Conservation (phyloP, 257 asterid species). For the Anisodus acutangulus region DNA sequence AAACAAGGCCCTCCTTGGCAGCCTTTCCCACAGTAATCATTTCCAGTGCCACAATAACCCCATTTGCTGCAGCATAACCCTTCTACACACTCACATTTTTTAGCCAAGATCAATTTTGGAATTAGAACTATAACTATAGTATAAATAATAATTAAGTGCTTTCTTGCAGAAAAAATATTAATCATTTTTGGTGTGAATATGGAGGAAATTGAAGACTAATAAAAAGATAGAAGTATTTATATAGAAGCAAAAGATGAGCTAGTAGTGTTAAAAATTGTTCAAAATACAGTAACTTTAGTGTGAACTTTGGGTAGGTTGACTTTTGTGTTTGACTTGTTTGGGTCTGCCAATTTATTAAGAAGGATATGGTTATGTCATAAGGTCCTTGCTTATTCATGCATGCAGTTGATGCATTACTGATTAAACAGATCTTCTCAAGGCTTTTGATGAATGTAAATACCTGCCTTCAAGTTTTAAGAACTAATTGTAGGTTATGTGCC, state of each 20-base stretch:
- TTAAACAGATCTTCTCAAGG: too few species aligned
- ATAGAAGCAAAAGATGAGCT: not conserved
- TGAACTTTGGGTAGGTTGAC: not conserved
- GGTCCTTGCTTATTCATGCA: not conserved
- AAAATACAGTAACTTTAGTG: too few species aligned
- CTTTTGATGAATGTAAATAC: too few species aligned
- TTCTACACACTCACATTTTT: constrained; percentile 35
- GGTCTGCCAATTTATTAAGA: not conserved
- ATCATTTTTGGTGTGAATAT: not conserved
- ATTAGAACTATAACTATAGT: not conserved
- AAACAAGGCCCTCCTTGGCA: constrained; percentile 49
- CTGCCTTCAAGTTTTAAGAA: too few species aligned
- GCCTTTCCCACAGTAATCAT: constrained; percentile 53
- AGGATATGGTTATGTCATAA: constrained; percentile 3
- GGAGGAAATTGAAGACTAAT: not conserved
- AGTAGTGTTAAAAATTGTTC: not conserved
- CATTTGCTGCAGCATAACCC: constrained; percentile 45
- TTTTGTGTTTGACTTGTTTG: not conserved
- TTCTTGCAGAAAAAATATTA: not conserved
- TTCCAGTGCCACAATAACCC: constrained; percentile 52
- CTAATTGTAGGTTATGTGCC: too few species aligned
- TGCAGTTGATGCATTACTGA: too few species aligned
- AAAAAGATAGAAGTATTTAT: not conserved
- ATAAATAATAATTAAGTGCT: not conserved
- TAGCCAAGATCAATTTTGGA: constrained; percentile 22